Conservation (phyloP, 148 eudicot species). For the Tetragonia tetragonoides region DNA sequence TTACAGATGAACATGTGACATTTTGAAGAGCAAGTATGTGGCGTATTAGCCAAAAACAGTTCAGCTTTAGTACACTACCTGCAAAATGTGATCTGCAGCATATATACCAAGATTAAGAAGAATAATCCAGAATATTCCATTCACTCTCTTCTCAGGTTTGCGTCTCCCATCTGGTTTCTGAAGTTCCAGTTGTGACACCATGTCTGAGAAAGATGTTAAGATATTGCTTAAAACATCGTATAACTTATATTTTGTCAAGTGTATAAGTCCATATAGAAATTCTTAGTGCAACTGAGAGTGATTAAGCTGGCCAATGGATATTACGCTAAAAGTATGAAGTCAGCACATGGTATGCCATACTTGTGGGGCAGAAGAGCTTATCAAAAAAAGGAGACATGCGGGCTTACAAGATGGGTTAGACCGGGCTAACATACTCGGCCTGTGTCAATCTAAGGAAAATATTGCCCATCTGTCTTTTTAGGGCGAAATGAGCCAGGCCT, state of each 20-base stretch:
- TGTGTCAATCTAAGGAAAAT: too few species aligned
- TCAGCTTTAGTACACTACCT: slow-evolving; percentile 41
- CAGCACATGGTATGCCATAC: slow-evolving; percentile 1
- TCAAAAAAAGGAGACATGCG: too few species aligned
- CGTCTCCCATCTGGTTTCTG: slow-evolving; percentile 50
- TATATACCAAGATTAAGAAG: slow-evolving; percentile 84
- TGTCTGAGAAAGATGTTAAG: slow-evolving; percentile 50
- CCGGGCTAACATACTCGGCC: too few species aligned
- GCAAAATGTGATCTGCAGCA: slow-evolving; percentile 81
- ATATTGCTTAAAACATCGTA: neutral
- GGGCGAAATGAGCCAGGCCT: too few species aligned
- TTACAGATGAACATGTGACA: neutral
- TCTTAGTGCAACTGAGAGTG: slow-evolving; percentile 4
- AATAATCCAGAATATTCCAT: slow-evolving; percentile 90
- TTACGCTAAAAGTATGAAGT: neutral
- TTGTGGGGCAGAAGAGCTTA: neutral
- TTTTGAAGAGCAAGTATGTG: neutral
- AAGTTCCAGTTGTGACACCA: slow-evolving; percentile 79
- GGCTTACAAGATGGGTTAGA: too few species aligned
- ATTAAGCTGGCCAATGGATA: slow-evolving; percentile 1
- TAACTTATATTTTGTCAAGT: neutral
- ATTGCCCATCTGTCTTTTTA: too few species aligned
- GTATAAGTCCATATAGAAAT: neutral
- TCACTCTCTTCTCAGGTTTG: slow-evolving; percentile 73
- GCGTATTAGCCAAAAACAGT: slow-evolving; percentile 8